Percentiles rank a stretch among this genome's conserved stretches.
Evolutionary conservation across 148 eudicot genomes (phyloP).

Genomic region (Rhododendron mucronatum): DNA sequence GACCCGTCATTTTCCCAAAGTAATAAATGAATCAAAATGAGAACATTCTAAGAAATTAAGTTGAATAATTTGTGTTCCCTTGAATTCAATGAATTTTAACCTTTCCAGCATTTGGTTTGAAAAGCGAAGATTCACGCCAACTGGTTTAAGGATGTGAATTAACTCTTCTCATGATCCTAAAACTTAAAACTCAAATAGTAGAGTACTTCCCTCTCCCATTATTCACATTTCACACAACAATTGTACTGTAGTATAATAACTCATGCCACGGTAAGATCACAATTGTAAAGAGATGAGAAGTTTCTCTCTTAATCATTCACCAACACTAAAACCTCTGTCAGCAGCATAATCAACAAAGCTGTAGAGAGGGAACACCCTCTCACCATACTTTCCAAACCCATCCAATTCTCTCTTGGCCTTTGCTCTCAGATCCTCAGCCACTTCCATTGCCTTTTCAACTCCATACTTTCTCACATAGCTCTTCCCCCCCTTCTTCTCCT

Average conservation of each 20-base stretch:
- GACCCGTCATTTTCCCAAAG: too few relatives aligned
- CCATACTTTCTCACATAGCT: conserved; percentile 82
- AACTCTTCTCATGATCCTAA: background rate
- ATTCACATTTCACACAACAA: background rate
- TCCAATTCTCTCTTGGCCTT: conserved; percentile 73
- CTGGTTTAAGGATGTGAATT: background rate
- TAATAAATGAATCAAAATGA: too few relatives aligned
- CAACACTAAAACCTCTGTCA: conserved; percentile 72
- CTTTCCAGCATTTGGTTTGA: background rate
- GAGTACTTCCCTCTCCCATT: too few relatives aligned
- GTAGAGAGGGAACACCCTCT: conserved; percentile 61
- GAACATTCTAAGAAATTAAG: background rate
- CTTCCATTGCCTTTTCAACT: conserved; percentile 75
- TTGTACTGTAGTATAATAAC: background rate
- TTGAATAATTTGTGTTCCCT: background rate
- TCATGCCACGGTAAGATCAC: background rate
- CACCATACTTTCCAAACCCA: conserved; percentile 71
- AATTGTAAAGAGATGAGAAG: background rate
- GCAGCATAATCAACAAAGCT: conserved; percentile 93
- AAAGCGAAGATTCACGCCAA: background rate
- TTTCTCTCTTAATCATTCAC: conserved; percentile 11
- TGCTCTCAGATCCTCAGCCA: conserved; percentile 66
- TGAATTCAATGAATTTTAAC: too few relatives aligned
- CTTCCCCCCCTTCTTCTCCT: conserved; percentile 38
- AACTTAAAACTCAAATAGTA: background rate